phyloP scores from a whole-genome alignment of 495 filamentous ascomycete genomes.

The Elaphomyces granulatus region DNA sequence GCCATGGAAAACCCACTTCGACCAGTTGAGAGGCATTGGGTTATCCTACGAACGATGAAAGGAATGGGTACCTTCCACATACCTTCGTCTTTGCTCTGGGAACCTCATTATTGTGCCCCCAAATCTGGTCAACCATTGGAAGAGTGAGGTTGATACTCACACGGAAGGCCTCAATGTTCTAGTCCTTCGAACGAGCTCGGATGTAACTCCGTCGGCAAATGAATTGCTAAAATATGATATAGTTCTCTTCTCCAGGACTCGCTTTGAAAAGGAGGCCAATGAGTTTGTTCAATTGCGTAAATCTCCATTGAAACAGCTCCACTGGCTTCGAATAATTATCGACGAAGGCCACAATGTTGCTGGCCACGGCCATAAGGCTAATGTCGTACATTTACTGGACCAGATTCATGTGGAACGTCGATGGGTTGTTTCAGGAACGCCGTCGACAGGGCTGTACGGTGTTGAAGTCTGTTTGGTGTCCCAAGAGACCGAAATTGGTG shows the following conservation, averaged over 20 bases:
- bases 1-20: slow-evolving; percentile 53
- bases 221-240: slow-evolving; percentile 60
- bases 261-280: slow-evolving; percentile 51
- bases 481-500: slow-evolving; percentile 28
- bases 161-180: slow-evolving; percentile 52
- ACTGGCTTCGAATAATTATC: slow-evolving; percentile 75
- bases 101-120: slow-evolving; percentile 45
- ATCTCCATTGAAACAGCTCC: slow-evolving; percentile 53
- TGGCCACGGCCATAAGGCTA: slow-evolving; percentile 40
- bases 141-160: slow-evolving; percentile 50
- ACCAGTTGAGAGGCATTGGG: slow-evolving; percentile 20
- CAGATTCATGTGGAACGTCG: slow-evolving; percentile 55
- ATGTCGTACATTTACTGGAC: slow-evolving; percentile 51
- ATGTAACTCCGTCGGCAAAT: slow-evolving; percentile 42
- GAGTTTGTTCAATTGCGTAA: slow-evolving; percentile 21
- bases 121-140: slow-evolving; percentile 42
- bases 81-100: slow-evolving; percentile 46
- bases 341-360: slow-evolving; percentile 85
- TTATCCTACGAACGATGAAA: slow-evolving; percentile 34
- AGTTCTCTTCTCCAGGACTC: slow-evolving; percentile 57
- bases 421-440: slow-evolving; percentile 89
- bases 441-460: slow-evolving; percentile 66
- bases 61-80: slow-evolving; percentile 28
- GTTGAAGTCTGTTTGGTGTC: slow-evolving; percentile 48
- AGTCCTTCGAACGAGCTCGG: slow-evolving; percentile 33